Evolutionary conservation across 2,329 filamentous ascomycete genomes (phyloP).

Genomic region (Fusarium robinianum): DNA sequence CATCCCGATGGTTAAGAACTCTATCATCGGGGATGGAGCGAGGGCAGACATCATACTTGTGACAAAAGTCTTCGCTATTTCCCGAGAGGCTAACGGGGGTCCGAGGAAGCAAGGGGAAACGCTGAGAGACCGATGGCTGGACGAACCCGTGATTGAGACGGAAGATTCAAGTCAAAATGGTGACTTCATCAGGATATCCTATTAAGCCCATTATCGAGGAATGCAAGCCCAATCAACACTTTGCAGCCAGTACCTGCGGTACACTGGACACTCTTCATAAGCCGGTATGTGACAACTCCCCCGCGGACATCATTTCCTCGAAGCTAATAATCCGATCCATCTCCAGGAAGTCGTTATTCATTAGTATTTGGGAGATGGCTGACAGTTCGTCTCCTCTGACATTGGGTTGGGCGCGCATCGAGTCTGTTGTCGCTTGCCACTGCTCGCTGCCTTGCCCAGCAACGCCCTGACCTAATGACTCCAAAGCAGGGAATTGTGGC

Average conservation of each 20-base stretch:
- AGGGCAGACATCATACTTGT: not conserved
- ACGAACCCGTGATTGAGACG: constrained; percentile 1
- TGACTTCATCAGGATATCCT: not conserved
- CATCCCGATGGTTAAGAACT: constrained; percentile 7
- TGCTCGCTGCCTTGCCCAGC: no score
- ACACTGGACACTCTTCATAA: no score
- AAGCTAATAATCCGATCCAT: constrained; percentile 43
- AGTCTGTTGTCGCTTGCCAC: no score
- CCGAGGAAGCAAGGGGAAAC: not conserved
- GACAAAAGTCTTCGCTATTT: constrained; percentile 10
- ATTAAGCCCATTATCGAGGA: not conserved
- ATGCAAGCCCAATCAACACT: not conserved
- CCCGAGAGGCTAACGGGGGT: not conserved
- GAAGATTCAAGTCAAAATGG: not conserved
- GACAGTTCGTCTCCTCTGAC: constrained; percentile 34
- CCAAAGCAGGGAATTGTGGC: no score
- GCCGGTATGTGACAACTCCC: not conserved
- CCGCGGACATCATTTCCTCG: constrained; percentile 43
- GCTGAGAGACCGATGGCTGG: constrained; percentile 1
- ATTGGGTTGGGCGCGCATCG: no score
- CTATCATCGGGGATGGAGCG: not conserved
- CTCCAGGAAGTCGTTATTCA: constrained; percentile 41
- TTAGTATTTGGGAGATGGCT: constrained; percentile 39
- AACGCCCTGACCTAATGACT: no score
- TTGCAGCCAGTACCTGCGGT: no score